A percentile compares a stretch with the other conserved stretches of the same genome.
phyloP scores from a whole-genome alignment of 208 protist genomes.

The Acanthamoeba culbertsoni region DNA sequence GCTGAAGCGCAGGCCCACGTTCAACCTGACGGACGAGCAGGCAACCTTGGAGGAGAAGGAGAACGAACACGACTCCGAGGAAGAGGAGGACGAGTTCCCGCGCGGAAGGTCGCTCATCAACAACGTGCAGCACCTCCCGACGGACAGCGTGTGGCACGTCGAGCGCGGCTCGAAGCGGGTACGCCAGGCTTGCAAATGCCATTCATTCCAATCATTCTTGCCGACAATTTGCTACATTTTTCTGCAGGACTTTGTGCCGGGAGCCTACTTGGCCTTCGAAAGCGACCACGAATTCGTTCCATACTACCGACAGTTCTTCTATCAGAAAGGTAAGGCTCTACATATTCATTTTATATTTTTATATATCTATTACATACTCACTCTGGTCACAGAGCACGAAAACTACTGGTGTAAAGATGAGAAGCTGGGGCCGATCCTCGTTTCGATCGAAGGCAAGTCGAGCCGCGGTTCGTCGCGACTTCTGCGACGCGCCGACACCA shows the following conservation, averaged over 20 bases:
- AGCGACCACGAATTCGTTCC: not conserved
- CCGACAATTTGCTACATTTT: not conserved
- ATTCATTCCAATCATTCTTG: not conserved
- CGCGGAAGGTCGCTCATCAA: not conserved
- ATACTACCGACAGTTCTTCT: not conserved
- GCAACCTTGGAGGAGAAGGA: not conserved
- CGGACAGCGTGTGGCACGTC: not conserved
- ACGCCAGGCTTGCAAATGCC: not conserved
- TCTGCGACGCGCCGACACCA: not conserved
- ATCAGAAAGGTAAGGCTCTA: not conserved
- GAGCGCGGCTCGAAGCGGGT: not conserved
- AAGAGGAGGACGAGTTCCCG: not conserved
- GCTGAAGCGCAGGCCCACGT: not conserved
- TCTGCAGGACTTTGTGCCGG: conserved; percentile 10
- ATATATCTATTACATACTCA: not conserved
- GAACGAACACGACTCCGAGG: not conserved
- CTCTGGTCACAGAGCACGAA: not conserved
- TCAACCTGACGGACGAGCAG: not conserved
- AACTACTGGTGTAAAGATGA: not conserved
- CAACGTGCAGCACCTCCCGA: not conserved
- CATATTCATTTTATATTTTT: not conserved
- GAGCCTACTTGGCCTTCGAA: conserved; percentile 13
- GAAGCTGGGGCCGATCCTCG: not conserved
- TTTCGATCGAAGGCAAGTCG: not conserved
- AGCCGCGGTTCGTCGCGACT: not conserved